Conservation (phyloP, 352 stramenopile genomes). For the Pythium sp. region DNA sequence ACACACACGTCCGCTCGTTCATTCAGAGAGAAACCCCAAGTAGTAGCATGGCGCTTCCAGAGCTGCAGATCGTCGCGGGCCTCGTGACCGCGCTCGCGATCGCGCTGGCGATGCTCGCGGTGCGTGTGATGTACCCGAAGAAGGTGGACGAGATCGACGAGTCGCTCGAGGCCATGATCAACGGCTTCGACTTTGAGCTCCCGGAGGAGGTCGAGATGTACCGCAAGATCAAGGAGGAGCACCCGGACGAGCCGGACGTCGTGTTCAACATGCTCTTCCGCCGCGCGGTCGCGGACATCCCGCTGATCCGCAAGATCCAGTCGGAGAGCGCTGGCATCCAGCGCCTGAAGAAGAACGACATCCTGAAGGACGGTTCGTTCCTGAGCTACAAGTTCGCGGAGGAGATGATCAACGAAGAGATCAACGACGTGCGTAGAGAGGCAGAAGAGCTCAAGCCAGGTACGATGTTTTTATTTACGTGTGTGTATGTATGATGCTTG, state of each 20-base stretch:
- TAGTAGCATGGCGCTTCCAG: constrained; percentile 41
- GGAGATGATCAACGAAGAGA: constrained; percentile 86
- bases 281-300: constrained; percentile 78
- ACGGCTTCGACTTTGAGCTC: constrained; percentile 86
- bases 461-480: constrained; percentile 18
- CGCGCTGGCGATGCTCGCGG: constrained; percentile 57
- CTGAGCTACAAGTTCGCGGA: constrained; percentile 87
- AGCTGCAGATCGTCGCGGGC: constrained; percentile 73
- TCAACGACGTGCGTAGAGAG: constrained; percentile 80
- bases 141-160: constrained; percentile 70
- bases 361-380: constrained; percentile 85
- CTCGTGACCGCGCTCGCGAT: constrained; percentile 56
- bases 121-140: constrained; percentile 68
- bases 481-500: neutral
- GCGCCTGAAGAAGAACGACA: constrained; percentile 85
- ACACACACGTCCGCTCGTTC: neutral
- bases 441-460: constrained; percentile 79
- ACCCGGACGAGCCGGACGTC: constrained; percentile 60
- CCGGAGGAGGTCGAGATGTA: constrained; percentile 80
- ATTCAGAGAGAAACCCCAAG: neutral
- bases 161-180: constrained; percentile 86
- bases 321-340: constrained; percentile 83
- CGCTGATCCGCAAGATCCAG: constrained; percentile 87
- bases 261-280: constrained; percentile 83
- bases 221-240: constrained; percentile 63